phyloP scores from a whole-genome alignment of 306 rosid species.

The Acacia crassicarpa region DNA sequence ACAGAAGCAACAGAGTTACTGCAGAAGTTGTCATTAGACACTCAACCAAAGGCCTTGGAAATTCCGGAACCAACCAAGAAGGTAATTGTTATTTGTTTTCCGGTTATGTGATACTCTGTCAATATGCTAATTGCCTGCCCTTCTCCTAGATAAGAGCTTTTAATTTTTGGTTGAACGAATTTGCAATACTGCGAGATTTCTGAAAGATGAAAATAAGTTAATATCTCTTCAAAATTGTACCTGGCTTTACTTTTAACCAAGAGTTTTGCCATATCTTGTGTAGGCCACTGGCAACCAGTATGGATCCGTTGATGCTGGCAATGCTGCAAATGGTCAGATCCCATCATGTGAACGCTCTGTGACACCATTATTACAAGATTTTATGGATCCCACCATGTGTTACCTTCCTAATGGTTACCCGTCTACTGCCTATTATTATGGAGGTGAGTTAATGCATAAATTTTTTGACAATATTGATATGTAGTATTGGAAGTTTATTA shows the following conservation, averaged over 20 bases:
- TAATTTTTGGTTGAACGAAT: background rate
- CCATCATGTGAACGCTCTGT: slow-evolving; percentile 69
- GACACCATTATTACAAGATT: slow-evolving; percentile 74
- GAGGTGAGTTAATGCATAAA: slow-evolving; percentile 48
- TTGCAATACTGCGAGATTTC: background rate
- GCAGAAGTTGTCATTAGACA: slow-evolving; percentile 78
- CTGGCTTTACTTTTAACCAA: background rate
- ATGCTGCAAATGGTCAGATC: slow-evolving; percentile 71
- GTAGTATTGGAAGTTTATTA: background rate
- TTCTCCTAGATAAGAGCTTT: background rate
- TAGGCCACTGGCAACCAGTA: slow-evolving; percentile 69
- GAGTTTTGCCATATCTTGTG: slow-evolving; percentile 12
- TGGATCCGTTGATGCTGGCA: slow-evolving; percentile 74
- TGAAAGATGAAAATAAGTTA: background rate
- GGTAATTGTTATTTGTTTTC: slow-evolving; percentile 39
- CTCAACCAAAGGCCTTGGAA: slow-evolving; percentile 83
- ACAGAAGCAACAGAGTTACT: slow-evolving; percentile 88
- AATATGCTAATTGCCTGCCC: background rate
- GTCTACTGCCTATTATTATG: slow-evolving; percentile 70
- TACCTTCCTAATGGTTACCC: slow-evolving; percentile 81
- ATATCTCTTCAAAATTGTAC: background rate
- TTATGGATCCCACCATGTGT: slow-evolving; percentile 68
- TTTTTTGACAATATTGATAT: background rate
- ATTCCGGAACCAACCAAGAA: slow-evolving; percentile 82
- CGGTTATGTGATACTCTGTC: background rate